Conservation (phyloP, 1,284 basidiomycete species). For the Rhodotorula sp. region DNA sequence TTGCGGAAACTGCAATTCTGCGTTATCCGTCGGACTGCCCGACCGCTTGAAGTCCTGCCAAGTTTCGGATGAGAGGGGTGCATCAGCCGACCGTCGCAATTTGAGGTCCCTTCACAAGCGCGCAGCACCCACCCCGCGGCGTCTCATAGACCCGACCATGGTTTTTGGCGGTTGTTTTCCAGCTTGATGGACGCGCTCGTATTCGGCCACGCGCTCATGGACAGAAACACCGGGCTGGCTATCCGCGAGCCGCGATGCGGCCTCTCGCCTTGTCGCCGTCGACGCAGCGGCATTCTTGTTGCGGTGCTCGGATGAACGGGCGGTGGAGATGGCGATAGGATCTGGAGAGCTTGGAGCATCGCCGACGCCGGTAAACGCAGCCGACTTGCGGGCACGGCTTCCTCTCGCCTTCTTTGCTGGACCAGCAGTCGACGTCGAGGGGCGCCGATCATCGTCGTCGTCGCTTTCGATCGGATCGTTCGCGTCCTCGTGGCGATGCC, state of each 20-base stretch:
- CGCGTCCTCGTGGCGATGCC: neutral
- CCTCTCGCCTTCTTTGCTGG: neutral
- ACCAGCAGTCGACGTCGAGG: neutral
- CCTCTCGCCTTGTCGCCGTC: too few relatives aligned
- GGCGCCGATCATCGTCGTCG: neutral
- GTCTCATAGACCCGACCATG: too few relatives aligned
- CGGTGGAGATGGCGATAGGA: neutral
- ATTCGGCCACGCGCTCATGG: too few relatives aligned
- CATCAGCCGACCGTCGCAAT: neutral
- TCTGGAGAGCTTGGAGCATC: constrained; percentile 10
- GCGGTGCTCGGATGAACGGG: neutral
- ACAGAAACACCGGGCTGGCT: too few relatives aligned
- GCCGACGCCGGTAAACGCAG: neutral
- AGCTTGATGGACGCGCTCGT: too few relatives aligned
- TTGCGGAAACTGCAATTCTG: neutral
- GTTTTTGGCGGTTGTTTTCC: too few relatives aligned
- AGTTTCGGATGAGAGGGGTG: neutral
- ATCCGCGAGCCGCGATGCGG: too few relatives aligned
- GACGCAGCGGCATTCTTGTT: neutral
- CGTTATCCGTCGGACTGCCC: constrained; percentile 8
- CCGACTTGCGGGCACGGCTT: neutral
- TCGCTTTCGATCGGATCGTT: neutral
- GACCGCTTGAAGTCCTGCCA: neutral
- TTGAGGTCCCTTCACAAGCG: too few relatives aligned
- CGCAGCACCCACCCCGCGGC: too few relatives aligned